Evolutionary conservation across 2,329 filamentous ascomycete species (phyloP).

Genomic region (Nannizziopsis arthrosporioides): DNA sequence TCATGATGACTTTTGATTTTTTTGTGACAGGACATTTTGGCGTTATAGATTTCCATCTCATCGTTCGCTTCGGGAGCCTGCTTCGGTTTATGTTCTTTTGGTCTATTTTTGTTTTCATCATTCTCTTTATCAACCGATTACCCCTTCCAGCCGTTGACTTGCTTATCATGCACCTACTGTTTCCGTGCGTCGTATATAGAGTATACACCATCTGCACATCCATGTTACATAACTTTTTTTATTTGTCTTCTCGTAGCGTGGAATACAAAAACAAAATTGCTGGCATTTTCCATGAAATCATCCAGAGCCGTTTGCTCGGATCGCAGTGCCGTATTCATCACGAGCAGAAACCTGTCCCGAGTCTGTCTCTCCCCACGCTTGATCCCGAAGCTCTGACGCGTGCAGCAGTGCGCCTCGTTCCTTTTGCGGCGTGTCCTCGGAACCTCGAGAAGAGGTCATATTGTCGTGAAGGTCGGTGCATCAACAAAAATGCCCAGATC

Average conservation of each 20-base stretch:
- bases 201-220: not conserved
- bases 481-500: not conserved
- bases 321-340: too few relatives aligned
- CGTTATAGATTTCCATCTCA: conserved; percentile 7
- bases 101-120: not conserved
- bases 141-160: not conserved
- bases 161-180: not conserved
- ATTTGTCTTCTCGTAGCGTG: too few relatives aligned
- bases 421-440: too few relatives aligned
- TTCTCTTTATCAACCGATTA: not conserved
- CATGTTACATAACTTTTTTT: not conserved
- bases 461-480: not conserved
- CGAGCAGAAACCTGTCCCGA: too few relatives aligned
- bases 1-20: not conserved
- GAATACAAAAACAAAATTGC: too few relatives aligned
- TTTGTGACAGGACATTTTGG: not conserved
- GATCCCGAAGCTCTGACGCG: too few relatives aligned
- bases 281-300: too few relatives aligned
- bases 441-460: too few relatives aligned
- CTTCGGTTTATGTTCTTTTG: not conserved
- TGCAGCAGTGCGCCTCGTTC: too few relatives aligned
- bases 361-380: too few relatives aligned
- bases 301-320: too few relatives aligned
- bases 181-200: not conserved
- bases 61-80: too few relatives aligned